Conservation (phyloP, 2,329 filamentous ascomycete species). For the Alternaria arborescens region DNA sequence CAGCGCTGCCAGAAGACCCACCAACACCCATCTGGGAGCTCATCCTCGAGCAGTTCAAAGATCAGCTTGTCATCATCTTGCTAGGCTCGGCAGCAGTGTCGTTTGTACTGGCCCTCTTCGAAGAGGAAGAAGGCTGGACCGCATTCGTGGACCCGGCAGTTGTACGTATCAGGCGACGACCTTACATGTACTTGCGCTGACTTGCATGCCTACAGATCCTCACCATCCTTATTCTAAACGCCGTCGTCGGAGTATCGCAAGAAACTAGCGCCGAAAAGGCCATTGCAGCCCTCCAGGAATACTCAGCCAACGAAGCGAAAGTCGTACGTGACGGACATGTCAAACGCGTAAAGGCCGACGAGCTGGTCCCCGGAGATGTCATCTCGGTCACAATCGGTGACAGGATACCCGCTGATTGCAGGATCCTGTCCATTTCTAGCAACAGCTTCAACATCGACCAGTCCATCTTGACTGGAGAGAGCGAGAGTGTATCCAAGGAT, state of each 20-base stretch:
- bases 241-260: conserved; percentile 96
- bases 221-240: conserved; percentile 95
- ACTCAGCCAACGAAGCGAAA: conserved; percentile 97
- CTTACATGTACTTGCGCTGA: conserved; percentile 20
- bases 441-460: conserved; percentile 98
- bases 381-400: conserved; percentile 89
- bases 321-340: conserved; percentile 85
- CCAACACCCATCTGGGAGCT: conserved; percentile 96
- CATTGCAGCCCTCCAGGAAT: conserved; percentile 97
- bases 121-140: conserved; percentile 92
- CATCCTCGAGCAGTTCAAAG: conserved; percentile 98
- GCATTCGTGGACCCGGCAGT: conserved; percentile 96
- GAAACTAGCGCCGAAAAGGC: conserved; percentile 99
- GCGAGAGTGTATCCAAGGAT: conserved; percentile 94
- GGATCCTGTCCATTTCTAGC: conserved; percentile 88
- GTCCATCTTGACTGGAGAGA: conserved; percentile 96
- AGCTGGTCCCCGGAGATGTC: conserved; percentile 93
- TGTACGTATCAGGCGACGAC: conserved; percentile 64
- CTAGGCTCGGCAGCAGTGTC: conserved; percentile 92
- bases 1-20: conserved; percentile 84
- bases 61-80: conserved; percentile 95
- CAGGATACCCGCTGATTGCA: conserved; percentile 93
- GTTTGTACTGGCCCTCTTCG: conserved; percentile 90
- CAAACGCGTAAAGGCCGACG: conserved; percentile 90
- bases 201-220: conserved; percentile 73